These are phyloP conservation scores for Aureobasidium zeae DNA, from an alignment of 2,329 filamentous ascomycete species.

Conservation along the genomic window DNA sequence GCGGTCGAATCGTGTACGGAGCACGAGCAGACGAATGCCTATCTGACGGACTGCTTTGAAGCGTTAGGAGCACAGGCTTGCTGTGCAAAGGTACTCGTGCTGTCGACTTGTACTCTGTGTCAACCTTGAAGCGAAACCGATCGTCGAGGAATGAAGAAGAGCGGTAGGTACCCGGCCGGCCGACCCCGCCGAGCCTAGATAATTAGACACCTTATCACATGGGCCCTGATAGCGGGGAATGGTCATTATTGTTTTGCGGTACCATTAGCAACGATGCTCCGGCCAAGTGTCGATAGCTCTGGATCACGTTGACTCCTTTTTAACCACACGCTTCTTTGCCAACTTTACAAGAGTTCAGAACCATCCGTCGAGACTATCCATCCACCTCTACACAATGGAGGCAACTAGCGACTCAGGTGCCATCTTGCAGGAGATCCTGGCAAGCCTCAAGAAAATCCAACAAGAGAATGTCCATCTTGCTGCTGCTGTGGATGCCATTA, in stretches of 20 bases:
- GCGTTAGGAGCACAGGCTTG: too few relatives aligned
- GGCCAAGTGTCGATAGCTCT: not conserved
- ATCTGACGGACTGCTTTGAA: too few relatives aligned
- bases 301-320: conserved; percentile 1
- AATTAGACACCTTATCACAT: conserved; percentile 12
- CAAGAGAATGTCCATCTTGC: conserved; percentile 47
- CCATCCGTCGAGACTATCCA: not conserved
- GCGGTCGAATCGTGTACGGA: not conserved
- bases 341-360: not conserved
- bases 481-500: conserved; percentile 50
- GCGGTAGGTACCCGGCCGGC: conserved; percentile 7
- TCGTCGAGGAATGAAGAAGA: not conserved
- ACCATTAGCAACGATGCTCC: not conserved
- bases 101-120: conserved; percentile 1
- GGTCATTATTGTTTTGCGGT: too few relatives aligned
- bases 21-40: too few relatives aligned
- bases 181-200: conserved; percentile 7
- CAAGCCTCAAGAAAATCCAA: conserved; percentile 46
- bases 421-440: conserved; percentile 47
- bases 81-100: too few relatives aligned
- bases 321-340: not conserved
- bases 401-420: conserved; percentile 5
- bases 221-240: conserved; percentile 7
- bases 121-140: not conserved
- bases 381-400: not conserved